Conservation (phyloP, 352 stramenopile species). For the Globisporangium recalcitrans region DNA sequence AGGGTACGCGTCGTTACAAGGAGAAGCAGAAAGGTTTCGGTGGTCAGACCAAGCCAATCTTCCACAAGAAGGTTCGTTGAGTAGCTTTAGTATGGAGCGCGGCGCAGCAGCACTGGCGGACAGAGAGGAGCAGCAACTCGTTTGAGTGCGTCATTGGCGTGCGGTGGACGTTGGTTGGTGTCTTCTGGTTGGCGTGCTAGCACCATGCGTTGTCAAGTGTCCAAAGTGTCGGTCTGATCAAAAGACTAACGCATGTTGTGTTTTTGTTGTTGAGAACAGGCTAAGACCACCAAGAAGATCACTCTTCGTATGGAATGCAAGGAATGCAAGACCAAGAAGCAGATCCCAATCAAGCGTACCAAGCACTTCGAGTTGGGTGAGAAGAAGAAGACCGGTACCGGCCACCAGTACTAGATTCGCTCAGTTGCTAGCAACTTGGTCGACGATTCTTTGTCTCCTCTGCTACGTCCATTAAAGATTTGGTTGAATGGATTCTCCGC, state of each 20-base stretch:
- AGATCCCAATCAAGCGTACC: constrained; percentile 98
- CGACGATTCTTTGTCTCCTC: constrained; percentile 18
- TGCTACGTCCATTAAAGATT: constrained; percentile 22
- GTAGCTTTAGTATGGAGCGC: not conserved
- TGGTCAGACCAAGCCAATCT: constrained; percentile 99
- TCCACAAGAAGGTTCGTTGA: constrained; percentile 97
- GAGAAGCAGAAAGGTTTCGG: constrained; percentile 99
- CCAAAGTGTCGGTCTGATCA: not conserved
- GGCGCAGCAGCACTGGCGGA: not conserved
- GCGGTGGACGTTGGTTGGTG: not conserved
- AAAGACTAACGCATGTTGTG: not conserved
- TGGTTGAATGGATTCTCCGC: constrained; percentile 12
- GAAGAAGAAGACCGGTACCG: constrained; percentile 96
- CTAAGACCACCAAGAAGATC: constrained; percentile 98
- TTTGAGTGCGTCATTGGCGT: not conserved
- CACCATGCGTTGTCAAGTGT: not conserved
- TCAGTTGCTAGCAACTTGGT: constrained; percentile 7
- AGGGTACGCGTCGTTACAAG: constrained; percentile 97
- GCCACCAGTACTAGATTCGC: constrained; percentile 94
- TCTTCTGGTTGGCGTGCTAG: not conserved
- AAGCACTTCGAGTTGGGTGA: constrained; percentile 99
- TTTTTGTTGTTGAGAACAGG: constrained; percentile 36
- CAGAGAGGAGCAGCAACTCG: not conserved
- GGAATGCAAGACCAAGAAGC: constrained; percentile 99
- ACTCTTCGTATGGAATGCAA: constrained; percentile 99